A percentile compares a stretch with the other conserved stretches of the same genome.
Conservation (phyloP, 768 basidiomycete species). For the Cytidiella melzeri region DNA sequence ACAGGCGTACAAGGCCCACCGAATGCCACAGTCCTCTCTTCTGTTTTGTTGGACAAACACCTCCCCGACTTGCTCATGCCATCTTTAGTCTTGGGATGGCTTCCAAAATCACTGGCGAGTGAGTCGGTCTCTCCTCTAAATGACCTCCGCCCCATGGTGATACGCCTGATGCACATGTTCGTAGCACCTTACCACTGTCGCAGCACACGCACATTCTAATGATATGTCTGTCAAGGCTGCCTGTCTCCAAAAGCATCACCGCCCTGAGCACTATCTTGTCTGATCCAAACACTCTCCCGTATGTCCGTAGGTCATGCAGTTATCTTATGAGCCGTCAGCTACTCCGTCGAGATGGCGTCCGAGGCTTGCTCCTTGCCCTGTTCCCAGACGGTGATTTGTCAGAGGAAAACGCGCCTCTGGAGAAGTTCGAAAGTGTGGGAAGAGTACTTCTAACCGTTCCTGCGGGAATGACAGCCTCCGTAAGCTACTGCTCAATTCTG, state of each 20-base stretch:
- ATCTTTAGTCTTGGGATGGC: constrained; percentile 65
- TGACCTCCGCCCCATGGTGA: constrained; percentile 41
- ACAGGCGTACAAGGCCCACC: constrained; percentile 39
- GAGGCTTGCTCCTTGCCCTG: constrained; percentile 61
- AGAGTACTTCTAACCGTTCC: constrained; percentile 61
- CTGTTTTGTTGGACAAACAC: constrained; percentile 54
- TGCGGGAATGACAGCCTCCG: constrained; percentile 45
- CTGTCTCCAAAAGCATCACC: constrained; percentile 59
- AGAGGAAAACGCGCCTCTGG: constrained; percentile 47
- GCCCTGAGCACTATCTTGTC: constrained; percentile 59
- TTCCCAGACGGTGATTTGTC: constrained; percentile 54
- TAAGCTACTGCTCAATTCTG: constrained; percentile 24
- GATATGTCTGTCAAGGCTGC: constrained; percentile 36
- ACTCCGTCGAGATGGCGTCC: constrained; percentile 62
- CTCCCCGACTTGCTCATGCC: constrained; percentile 52
- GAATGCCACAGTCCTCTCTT: constrained; percentile 53
- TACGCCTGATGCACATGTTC: constrained; percentile 60
- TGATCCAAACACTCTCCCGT: constrained; percentile 33
- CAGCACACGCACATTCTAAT: background rate
- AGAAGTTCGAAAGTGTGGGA: constrained; percentile 71
- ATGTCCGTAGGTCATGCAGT: constrained; percentile 54
- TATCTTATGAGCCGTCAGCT: constrained; percentile 67
- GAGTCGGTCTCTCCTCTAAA: constrained; percentile 37
- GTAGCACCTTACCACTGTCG: constrained; percentile 22
- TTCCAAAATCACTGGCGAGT: constrained; percentile 45